Base-by-base conservation (phyloP, 495 filamentous ascomycete genomes). In the Penicillium lagena region DNA sequence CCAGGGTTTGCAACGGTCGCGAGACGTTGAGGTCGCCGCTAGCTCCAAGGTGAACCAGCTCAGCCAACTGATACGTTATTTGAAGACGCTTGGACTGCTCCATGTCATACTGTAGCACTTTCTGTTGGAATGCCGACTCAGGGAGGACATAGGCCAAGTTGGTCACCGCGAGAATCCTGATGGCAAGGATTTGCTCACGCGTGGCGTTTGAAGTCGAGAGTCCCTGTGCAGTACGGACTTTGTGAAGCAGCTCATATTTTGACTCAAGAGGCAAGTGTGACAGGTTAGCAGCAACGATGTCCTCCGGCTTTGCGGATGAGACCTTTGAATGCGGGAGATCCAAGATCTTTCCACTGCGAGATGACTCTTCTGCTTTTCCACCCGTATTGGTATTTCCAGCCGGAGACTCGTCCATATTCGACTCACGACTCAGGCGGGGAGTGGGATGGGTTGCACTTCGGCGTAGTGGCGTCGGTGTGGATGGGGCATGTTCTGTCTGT, bases 1-100 rank as follows among this genome's bases (percentile, higher is more conserved):
- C 89, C 46, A 91, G 76, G n/a, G 89, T 85, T 57, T 96, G 93
- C 11, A 91, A 63, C 62, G 77, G 74, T 43, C 82, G 70, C 12
- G 91, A 87, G 15, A 90, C 76, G 1, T 71, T 62, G 32, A 72
- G 64, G 45, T 84, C 76, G 39, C 80, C 85, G 56, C 84, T 82
- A 9, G 79, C 77, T 2, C 73, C 71, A 14, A 81, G 75, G 64
- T 94, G 91, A 31, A 97, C 82, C 39, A 99, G 63, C 59, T 96
- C 91, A 15, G 85, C 86, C 29, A 97, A 79, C 53, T 99, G 94
- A 58, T 95, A 95, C 4, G 87, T 80, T 15, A 97, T 70, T 62
- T 99, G 94, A 42, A 90, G 80, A 45, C 87, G 80, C 41, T 91
- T 83, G 2, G 93, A 88, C 60, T 95, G 88, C 60, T 99, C 94